Percentiles rank a stretch among this genome's conserved stretches.
phyloP scores from a whole-genome alignment of 1,139 yeast species.

The Meyerozyma athensensis region DNA sequence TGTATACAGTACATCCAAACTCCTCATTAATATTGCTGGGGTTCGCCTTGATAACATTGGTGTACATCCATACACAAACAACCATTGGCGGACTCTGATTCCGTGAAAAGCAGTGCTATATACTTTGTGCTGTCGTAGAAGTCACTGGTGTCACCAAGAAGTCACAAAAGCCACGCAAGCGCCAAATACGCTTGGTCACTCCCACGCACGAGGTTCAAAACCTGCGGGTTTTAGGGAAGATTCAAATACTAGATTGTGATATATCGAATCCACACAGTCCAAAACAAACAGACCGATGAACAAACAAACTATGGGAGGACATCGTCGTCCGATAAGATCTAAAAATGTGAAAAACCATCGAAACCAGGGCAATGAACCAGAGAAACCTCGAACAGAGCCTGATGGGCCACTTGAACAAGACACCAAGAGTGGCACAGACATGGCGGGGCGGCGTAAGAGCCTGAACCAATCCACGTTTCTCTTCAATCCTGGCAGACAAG shows the following conservation, averaged over 20 bases:
- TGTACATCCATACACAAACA: background rate
- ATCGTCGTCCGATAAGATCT: background rate
- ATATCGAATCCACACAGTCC: too few relatives aligned
- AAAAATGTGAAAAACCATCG: background rate
- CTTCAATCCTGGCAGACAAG: slow-evolving; percentile 16
- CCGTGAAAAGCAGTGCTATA: too few relatives aligned
- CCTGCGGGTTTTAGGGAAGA: background rate
- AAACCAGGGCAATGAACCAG: background rate
- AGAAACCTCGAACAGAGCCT: background rate
- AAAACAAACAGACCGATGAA: background rate
- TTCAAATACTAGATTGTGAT: too few relatives aligned
- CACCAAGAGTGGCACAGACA: background rate
- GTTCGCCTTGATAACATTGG: background rate
- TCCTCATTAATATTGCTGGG: background rate
- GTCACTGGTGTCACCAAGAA: too few relatives aligned
- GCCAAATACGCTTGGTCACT: too few relatives aligned
- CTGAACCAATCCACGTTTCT: slow-evolving; percentile 10
- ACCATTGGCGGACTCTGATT: background rate
- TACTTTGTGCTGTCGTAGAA: too few relatives aligned
- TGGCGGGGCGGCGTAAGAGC: slow-evolving; percentile 1
- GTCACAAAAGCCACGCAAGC: too few relatives aligned
- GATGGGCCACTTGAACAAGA: background rate
- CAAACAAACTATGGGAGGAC: slow-evolving; percentile 1
- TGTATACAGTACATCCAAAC: background rate
- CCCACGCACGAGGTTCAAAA: too few relatives aligned